These are phyloP conservation scores for Serendipita sp. DNA, from an alignment of 768 basidiomycete species.

Conservation along the genomic window DNA sequence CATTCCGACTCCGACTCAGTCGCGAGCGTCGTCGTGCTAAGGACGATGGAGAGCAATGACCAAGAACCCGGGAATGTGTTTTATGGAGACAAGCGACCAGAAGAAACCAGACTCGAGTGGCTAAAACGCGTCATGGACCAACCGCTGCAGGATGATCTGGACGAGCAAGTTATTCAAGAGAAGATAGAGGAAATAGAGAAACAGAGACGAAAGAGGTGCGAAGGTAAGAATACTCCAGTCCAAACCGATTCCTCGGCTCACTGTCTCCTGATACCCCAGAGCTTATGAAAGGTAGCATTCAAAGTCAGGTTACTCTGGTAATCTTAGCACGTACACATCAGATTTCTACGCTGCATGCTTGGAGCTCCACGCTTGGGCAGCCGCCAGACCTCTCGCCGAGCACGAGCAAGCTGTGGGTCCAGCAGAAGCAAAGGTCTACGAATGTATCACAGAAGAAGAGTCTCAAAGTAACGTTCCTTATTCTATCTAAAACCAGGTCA, in stretches of 20 bases:
- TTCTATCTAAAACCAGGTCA: too few species aligned
- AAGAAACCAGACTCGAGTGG: not conserved
- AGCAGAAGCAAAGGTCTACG: not conserved
- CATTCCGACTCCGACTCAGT: too few species aligned
- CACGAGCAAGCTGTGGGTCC: not conserved
- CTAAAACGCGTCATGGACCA: not conserved
- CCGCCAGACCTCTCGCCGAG: not conserved
- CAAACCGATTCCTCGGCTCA: not conserved
- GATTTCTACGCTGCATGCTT: not conserved
- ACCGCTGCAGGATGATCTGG: not conserved
- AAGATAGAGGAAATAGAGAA: not conserved
- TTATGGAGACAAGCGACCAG: not conserved
- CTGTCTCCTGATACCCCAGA: not conserved
- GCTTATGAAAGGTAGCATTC: not conserved
- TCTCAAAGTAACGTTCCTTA: too few species aligned
- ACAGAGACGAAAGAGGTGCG: not conserved
- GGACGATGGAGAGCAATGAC: not conserved
- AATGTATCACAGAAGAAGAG: too few species aligned
- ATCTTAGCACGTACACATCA: not conserved
- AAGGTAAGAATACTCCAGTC: not conserved
- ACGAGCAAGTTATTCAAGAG: not conserved
- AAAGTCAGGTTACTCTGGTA: not conserved
- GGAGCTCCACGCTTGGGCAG: not conserved
- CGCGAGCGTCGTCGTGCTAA: too few species aligned
- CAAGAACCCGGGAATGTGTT: not conserved